Evolutionary conservation across 2,329 filamentous ascomycete genomes (phyloP).

Genomic region (Fusarium circinatum): DNA sequence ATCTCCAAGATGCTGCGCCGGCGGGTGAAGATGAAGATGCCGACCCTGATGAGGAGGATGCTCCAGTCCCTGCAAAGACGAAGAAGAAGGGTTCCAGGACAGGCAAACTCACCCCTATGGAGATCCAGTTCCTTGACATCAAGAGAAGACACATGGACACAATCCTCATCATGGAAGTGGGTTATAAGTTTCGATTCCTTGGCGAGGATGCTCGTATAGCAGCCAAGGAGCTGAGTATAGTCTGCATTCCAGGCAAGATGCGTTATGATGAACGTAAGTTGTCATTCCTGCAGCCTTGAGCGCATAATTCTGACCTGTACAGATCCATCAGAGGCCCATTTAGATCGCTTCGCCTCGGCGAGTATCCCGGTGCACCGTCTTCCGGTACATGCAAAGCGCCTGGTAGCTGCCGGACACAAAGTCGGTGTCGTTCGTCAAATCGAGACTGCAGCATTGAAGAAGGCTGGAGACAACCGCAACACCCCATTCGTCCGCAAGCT

Average conservation of each 20-base stretch:
- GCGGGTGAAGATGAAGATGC: conserved; percentile 69
- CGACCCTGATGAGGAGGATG: conserved; percentile 62
- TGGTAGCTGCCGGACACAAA: conserved; percentile 93
- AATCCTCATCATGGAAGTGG: conserved; percentile 90
- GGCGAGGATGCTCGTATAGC: conserved; percentile 92
- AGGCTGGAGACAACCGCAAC: conserved; percentile 93
- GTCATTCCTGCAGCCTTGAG: conserved; percentile 15
- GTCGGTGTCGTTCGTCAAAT: conserved; percentile 94
- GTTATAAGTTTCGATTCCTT: conserved; percentile 98
- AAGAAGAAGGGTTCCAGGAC: conserved; percentile 77
- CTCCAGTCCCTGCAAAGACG: conserved; percentile 52
- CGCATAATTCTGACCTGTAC: conserved; percentile 1
- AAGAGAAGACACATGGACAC: conserved; percentile 93
- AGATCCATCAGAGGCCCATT: conserved; percentile 90
- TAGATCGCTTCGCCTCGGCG: conserved; percentile 91
- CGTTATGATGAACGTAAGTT: conserved; percentile 85
- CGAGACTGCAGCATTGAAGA: conserved; percentile 95
- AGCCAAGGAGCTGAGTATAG: conserved; percentile 90
- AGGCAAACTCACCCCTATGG: conserved; percentile 91
- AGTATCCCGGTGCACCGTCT: conserved; percentile 94
- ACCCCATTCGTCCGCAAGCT: conserved; percentile 91
- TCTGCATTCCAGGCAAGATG: conserved; percentile 96
- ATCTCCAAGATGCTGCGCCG: conserved; percentile 63
- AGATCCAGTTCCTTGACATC: conserved; percentile 92
- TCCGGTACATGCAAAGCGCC: conserved; percentile 91